Evolutionary conservation across 1,284 basidiomycete genomes (phyloP), one percentile per base, ranked within the genome.

Genomic region (Puccinia hordei): DNA sequence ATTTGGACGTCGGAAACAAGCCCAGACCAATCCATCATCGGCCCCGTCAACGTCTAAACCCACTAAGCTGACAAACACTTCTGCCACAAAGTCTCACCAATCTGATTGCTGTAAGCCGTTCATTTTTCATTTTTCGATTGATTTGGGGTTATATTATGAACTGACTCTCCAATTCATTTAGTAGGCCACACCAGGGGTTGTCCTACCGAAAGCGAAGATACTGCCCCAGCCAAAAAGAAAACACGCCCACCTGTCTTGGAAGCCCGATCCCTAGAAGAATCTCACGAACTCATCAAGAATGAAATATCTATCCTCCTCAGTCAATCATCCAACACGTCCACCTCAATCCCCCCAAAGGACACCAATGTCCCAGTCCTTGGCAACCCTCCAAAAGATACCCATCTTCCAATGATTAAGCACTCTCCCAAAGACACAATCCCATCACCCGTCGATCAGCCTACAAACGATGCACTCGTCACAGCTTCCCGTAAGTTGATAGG

Each of bases 281-380:
- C 59, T 63, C 33, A 63, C 59, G 59, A 63, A 63, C 3, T 38
- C 4, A 63, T 63, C 59, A 63, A 63, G 59, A 63, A 63, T 38
- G 33, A 63, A 38, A 63, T 63, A 17, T 63, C 59, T 38, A 33
- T 63, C 33, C 59, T 63, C 15, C 59, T 63, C 59, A 63, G 59
- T 63, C 59, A 63, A 63, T 63, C 59, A 19, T 63, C 59, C 38
- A 22, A 17, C 27, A n/a, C 57, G 2, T 33, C 57, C 12, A 35
- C 10, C 59, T 38, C 33, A 13, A 63, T 38, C 4, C 53, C 24
- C 9, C 53, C 22, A 55, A 55, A 55, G 53, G 53, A 55, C 53
- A 55, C 53, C 8, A 55, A 55, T 9, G 27, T 33, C 24, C 24
- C 57, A 59, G n/a, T 8, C 57, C 9, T 5, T 5, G 33, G 33